phyloP scores from a whole-genome alignment of 1,284 basidiomycete genomes.

The Rhodofomes roseus region DNA sequence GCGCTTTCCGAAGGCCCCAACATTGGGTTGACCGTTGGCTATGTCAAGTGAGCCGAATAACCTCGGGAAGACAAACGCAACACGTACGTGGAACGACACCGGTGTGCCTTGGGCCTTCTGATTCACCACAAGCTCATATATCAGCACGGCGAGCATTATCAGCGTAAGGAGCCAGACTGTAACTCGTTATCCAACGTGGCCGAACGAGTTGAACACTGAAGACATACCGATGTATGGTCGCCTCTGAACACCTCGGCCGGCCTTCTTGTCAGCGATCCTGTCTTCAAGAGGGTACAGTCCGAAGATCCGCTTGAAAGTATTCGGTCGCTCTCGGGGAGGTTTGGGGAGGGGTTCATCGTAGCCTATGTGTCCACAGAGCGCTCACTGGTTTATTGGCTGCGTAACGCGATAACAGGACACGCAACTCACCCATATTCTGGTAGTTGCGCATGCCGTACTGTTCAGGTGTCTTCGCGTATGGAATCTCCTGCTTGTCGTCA shows the following conservation, averaged over 20 bases:
- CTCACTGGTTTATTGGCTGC: background rate
- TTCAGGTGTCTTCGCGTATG: background rate
- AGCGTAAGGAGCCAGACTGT: slow-evolving; percentile 61
- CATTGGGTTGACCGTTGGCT: slow-evolving; percentile 79
- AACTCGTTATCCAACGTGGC: background rate
- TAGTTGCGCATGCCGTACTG: slow-evolving; percentile 8
- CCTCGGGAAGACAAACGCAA: background rate
- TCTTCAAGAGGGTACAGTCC: slow-evolving; percentile 67
- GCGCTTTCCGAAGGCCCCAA: slow-evolving; percentile 84
- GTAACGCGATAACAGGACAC: background rate
- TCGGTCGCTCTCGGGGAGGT: slow-evolving; percentile 14
- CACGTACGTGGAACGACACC: slow-evolving; percentile 71
- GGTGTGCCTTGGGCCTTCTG: slow-evolving; percentile 70
- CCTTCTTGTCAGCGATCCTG: slow-evolving; percentile 80
- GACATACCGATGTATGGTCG: slow-evolving; percentile 60
- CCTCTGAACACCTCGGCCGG: slow-evolving; percentile 79
- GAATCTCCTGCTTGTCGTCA: slow-evolving; percentile 1
- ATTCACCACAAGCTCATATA: slow-evolving; percentile 80
- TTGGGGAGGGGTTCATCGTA: slow-evolving; percentile 18
- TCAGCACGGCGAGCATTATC: slow-evolving; percentile 70
- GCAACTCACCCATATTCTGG: slow-evolving; percentile 17
- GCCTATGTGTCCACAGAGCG: slow-evolving; percentile 9
- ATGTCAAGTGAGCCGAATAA: background rate
- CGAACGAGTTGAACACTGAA: slow-evolving; percentile 10
- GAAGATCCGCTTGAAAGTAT: slow-evolving; percentile 19